phyloP scores from a whole-genome alignment of 257 asterid species.

The Salvia rosmarinus region DNA sequence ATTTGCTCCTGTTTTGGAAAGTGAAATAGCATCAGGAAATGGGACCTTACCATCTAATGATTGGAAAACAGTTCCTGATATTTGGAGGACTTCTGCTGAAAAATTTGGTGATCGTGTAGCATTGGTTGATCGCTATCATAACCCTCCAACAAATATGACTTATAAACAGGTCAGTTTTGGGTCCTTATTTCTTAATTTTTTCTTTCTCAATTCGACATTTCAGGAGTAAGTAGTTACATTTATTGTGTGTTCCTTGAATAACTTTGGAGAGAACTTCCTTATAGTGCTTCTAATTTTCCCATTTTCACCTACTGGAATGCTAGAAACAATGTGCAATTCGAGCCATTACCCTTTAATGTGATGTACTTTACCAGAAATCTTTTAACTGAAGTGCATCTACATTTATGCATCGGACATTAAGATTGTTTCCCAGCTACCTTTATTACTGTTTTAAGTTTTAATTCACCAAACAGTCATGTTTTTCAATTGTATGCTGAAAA shows the following conservation, averaged over 20 bases:
- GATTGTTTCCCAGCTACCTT: neutral
- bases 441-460: neutral
- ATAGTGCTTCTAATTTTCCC: neutral
- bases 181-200: slow-evolving; percentile 11
- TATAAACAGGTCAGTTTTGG: slow-evolving; percentile 64
- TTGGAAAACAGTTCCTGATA: slow-evolving; percentile 85
- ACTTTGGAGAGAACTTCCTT: neutral
- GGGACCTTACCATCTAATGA: slow-evolving; percentile 52
- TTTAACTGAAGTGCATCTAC: neutral
- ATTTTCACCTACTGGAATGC: neutral
- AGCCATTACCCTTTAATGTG: neutral
- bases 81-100: slow-evolving; percentile 85
- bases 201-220: slow-evolving; percentile 1
- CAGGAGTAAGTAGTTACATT: slow-evolving; percentile 5
- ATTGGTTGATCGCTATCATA: slow-evolving; percentile 79
- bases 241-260: slow-evolving; percentile 5
- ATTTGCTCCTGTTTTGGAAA: slow-evolving; percentile 72
- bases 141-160: slow-evolving; percentile 78
- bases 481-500: neutral
- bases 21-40: slow-evolving; percentile 46
- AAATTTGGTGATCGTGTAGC: slow-evolving; percentile 78
- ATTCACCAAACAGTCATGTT: neutral
- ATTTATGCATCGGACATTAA: neutral
- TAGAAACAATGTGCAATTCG: neutral
- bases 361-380: neutral